Base-by-base conservation (phyloP, 352 stramenopile species). In the Thalassiosira delicatula region DNA sequence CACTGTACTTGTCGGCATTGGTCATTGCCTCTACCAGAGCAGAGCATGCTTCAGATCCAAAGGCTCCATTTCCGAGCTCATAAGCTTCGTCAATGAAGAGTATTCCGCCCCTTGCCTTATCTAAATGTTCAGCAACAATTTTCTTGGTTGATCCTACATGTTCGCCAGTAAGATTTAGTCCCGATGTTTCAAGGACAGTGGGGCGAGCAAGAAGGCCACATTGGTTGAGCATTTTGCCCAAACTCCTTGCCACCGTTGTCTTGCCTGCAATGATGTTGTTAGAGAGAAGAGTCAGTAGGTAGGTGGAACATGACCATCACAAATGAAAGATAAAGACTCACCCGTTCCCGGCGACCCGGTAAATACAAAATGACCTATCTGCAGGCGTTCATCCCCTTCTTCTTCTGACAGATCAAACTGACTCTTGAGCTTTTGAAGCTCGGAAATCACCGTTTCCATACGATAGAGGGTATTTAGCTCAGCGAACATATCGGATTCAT, bases 61-160 rank as follows among this genome's bases (percentile, higher is more conserved):
- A 91, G 7, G 57, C 30, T 29, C 74, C 62, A 42, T 77, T 66
- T 51, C 96, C 86, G 1, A 98, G 62, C 21, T 93, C 95, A 86
- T 98, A 98, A 0, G 95, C 95, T 77, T 98, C 95, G 59, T 98
- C 95, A 61, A 98, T 97, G 11, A 98, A 93, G 9, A 98, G 81
- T n/a, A 98, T 92, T 66, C 96, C 96, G 2, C 95, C 95, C 54
- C 95, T 93, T 0, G 94, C 87, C 53, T 91, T 84, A 12, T 96
- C 89, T n/a, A 98, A 79, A 29, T 57, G 29, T 46, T 81, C 42
- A 9, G 63, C 9, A 65, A 81, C 73, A 75, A 76, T 65, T 59
- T 66, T 75, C 33, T 75, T 76, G 2, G 73, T 81, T 1, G 33
- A 30, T 19, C 73, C 73, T n/a, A 57, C 37, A 66, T 81, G 29